Evolutionary conservation across 805 yeast genomes (phyloP), one percentile per base, ranked within the genome.

Genomic region (Barnettozyma populi): DNA sequence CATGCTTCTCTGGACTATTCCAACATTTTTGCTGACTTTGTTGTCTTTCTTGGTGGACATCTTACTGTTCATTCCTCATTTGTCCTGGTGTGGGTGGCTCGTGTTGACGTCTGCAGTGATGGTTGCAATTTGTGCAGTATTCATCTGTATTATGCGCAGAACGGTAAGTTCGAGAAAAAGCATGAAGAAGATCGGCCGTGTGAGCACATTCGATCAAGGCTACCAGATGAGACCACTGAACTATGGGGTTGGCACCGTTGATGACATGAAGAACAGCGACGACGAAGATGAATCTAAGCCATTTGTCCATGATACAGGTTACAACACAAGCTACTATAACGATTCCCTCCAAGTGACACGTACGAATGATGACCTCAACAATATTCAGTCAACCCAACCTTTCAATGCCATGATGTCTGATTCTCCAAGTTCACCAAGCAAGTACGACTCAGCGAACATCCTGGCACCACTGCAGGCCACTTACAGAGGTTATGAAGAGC

Each of bases 41-140:
- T 70, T 92, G 44, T 82, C 90, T 7, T 86, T 92, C 54, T 68
- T 90, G 50, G 88, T 88, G 3, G 98, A 92, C 62, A 77, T 90
- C 35, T 64, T 90, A 36, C 64, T 92, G 44, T 92, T 92, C 57
- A 75, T 83, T 2, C 86, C 90, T 2, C 80, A 81, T 59, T 67
- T 92, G 46, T 75, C 79, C 46, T 90, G 89, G 82, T 76, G 84
- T 40, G 96, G 96, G 23, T 92, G 97, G 97, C 68, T 85, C 44
- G 76, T 86, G 50, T 68, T 90, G 23, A 80, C 79, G 0, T 78
- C 92, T 1, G 78, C 94, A 0, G 76, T 84, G 2, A 63, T 83
- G 29, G 71, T 82, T 41, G 84, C 92, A 0, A 52, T 83, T 2
- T 73, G 79, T 25, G 81, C 88, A 1, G 75, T 89, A 2, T 62